phyloP scores from a whole-genome alignment of 1,284 basidiomycete genomes.

The Kwoniella shivajii region DNA sequence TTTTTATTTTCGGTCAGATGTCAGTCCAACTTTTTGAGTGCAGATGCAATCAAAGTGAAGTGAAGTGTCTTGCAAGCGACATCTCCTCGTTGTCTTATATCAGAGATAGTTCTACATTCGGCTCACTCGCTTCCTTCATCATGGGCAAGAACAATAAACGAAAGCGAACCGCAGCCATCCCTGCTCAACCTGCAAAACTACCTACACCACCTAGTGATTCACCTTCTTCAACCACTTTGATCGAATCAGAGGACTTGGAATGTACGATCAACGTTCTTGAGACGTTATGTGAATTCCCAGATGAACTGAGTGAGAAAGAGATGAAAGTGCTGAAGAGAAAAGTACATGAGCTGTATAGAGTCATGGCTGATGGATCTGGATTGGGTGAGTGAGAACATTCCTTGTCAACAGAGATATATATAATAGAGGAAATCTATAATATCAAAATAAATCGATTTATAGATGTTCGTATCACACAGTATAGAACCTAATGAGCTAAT shows the following conservation, averaged over 20 bases:
- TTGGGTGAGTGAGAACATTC: conserved; percentile 34
- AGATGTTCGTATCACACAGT: too few relatives aligned
- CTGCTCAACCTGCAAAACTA: conserved; percentile 1
- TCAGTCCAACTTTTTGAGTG: too few relatives aligned
- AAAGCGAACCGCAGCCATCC: conserved; percentile 19
- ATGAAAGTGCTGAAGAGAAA: conserved; percentile 51
- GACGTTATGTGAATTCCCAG: conserved; percentile 44
- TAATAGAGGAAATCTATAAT: too few relatives aligned
- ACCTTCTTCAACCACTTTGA: conserved; percentile 16
- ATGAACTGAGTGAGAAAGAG: conserved; percentile 38
- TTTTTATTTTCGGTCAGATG: background rate
- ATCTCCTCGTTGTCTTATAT: background rate
- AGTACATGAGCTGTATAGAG: conserved; percentile 47
- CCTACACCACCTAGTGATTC: conserved; percentile 11
- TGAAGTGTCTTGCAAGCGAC: background rate
- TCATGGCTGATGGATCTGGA: conserved; percentile 47
- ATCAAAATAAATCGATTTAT: too few relatives aligned
- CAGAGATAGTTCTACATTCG: background rate
- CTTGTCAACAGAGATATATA: too few relatives aligned
- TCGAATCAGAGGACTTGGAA: conserved; percentile 46
- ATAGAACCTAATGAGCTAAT: background rate
- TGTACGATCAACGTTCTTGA: conserved; percentile 44
- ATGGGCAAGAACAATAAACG: conserved; percentile 42
- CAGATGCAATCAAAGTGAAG: too few relatives aligned
- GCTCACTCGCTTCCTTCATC: background rate